phyloP scores from a whole-genome alignment of 2,329 filamentous ascomycete species.

The Colletotrichum sp. region DNA sequence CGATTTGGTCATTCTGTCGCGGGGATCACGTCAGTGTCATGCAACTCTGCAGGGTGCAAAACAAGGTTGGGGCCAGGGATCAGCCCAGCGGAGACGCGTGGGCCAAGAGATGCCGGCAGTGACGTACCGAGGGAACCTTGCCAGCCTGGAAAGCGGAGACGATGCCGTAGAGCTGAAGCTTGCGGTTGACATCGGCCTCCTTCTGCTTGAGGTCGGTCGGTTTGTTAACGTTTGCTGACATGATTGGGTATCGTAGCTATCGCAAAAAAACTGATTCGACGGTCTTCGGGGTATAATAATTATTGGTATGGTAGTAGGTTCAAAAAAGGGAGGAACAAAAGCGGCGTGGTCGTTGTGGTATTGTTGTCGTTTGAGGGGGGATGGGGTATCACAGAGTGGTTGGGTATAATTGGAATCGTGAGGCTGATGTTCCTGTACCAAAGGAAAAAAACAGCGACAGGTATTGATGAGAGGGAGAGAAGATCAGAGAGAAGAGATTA shows the following conservation, averaged over 20 bases:
- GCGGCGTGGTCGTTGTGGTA: background rate
- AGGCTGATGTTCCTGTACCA: constrained; percentile 7
- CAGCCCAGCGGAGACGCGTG: background rate
- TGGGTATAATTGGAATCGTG: constrained; percentile 18
- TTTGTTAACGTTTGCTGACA: constrained; percentile 66
- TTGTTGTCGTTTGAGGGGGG: background rate
- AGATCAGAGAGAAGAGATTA: background rate
- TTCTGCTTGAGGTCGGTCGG: constrained; percentile 77
- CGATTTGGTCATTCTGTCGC: constrained; percentile 87
- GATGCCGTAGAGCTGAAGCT: constrained; percentile 95
- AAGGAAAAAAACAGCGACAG: constrained; percentile 4
- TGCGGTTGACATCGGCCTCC: constrained; percentile 88
- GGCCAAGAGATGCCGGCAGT: background rate
- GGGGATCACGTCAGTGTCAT: constrained; percentile 2
- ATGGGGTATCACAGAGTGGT: constrained; percentile 16
- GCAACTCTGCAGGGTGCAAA: background rate
- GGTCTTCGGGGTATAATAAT: background rate
- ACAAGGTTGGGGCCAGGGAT: background rate
- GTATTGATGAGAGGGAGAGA: constrained; percentile 3
- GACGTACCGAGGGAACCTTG: constrained; percentile 85
- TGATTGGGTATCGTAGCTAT: constrained; percentile 23
- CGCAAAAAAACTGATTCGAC: background rate
- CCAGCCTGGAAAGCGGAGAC: constrained; percentile 82
- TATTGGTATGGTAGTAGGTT: background rate
- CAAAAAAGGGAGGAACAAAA: background rate